Evolutionary conservation across 2,329 filamentous ascomycete genomes (phyloP).

Genomic region (Alternaria postmessia): DNA sequence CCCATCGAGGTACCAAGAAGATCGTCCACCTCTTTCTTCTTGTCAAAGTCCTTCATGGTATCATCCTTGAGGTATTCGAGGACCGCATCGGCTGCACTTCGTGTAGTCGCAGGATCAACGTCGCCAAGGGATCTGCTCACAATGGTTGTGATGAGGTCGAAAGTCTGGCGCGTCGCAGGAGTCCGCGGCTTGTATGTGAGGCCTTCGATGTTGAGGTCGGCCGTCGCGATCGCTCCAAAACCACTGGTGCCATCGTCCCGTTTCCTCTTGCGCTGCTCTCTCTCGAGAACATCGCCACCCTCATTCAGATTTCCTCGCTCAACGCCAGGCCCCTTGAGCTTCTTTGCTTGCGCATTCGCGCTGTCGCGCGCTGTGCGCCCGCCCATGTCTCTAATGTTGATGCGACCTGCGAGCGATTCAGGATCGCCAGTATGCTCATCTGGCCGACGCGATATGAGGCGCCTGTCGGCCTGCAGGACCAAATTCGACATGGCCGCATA

Average conservation of each 20-base stretch:
- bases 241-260: constrained; percentile 71
- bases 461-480: constrained; percentile 99
- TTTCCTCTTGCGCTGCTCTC: constrained; percentile 88
- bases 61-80: constrained; percentile 95
- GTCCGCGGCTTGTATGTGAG: constrained; percentile 92
- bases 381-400: constrained; percentile 96
- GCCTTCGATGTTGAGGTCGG: constrained; percentile 86
- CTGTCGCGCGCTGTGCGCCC: constrained; percentile 79
- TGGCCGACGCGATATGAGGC: constrained; percentile 89
- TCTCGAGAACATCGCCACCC: constrained; percentile 81
- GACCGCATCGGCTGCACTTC: constrained; percentile 91
- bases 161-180: constrained; percentile 88
- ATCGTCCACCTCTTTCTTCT: constrained; percentile 97
- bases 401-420: constrained; percentile 92
- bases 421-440: constrained; percentile 97
- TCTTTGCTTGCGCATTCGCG: constrained; percentile 80
- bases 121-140: constrained; percentile 90
- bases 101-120: constrained; percentile 87
- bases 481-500: constrained; percentile 99
- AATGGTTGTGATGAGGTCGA: constrained; percentile 91
- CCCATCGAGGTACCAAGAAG: constrained; percentile 83
- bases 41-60: constrained; percentile 94
- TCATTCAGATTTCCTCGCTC: constrained; percentile 80
- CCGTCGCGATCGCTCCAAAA: constrained; percentile 76
- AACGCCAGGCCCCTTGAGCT: constrained; percentile 71